Evolutionary conservation across 495 filamentous ascomycete species (phyloP).

Genomic region (Pseudevernia furfuracea): DNA sequence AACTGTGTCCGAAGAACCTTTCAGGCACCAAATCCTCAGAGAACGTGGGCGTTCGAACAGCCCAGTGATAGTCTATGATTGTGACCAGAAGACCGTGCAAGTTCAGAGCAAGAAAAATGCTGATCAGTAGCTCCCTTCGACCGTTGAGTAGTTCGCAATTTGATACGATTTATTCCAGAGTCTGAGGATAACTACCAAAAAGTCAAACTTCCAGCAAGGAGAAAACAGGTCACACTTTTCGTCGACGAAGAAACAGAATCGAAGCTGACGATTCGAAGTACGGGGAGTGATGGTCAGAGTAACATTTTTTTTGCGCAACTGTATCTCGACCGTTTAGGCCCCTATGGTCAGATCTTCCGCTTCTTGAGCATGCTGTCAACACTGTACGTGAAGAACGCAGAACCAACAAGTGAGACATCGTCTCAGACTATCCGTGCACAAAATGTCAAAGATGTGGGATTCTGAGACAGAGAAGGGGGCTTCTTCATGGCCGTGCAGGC

Average conservation of each 20-base stretch:
- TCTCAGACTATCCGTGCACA: background rate
- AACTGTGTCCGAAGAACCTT: background rate
- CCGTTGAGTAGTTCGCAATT: background rate
- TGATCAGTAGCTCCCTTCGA: background rate
- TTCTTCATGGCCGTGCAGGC: no score
- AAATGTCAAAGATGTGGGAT: no score
- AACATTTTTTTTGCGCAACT: background rate
- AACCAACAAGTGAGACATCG: background rate
- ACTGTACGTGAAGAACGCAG: constrained; percentile 5
- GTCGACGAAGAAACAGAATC: constrained; percentile 11
- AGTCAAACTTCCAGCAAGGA: background rate
- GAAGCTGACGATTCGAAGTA: background rate
- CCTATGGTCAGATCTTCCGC: background rate
- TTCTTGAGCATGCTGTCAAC: constrained; percentile 4
- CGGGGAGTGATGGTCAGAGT: background rate
- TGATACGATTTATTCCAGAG: background rate
- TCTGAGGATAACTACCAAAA: background rate
- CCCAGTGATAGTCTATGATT: constrained; percentile 6
- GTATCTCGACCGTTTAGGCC: constrained; percentile 5
- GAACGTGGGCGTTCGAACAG: background rate
- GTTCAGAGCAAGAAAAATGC: background rate
- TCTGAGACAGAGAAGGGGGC: background rate
- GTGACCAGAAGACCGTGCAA: background rate
- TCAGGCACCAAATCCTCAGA: background rate
- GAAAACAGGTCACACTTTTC: constrained; percentile 6